Evolutionary conservation across 441 rosid species (phyloP).

Genomic region (Raphanus hybrid): DNA sequence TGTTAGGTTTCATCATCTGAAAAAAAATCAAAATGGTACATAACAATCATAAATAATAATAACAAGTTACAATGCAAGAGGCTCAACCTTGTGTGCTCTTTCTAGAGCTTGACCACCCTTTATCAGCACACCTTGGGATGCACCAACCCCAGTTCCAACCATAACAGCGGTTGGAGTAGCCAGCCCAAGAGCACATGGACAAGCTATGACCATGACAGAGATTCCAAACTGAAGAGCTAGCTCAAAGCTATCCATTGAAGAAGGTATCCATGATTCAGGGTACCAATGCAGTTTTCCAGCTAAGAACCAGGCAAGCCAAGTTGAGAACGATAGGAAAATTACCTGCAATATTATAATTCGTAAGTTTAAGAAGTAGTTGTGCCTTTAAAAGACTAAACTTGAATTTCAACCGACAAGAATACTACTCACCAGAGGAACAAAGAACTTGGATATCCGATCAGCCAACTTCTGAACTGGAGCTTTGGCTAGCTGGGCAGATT

Average conservation of each 20-base stretch:
- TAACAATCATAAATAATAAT: not conserved
- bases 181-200: conserved; percentile 94
- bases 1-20: conserved; percentile 3
- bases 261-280: conserved; percentile 86
- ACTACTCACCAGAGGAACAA: conserved; percentile 78
- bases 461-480: conserved; percentile 98
- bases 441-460: conserved; percentile 82
- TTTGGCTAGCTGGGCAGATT: conserved; percentile 95
- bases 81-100: conserved; percentile 74
- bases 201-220: conserved; percentile 97
- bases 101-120: conserved; percentile 96
- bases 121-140: conserved; percentile 90
- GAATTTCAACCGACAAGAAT: conserved; percentile 4
- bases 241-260: conserved; percentile 89
- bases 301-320: conserved; percentile 91
- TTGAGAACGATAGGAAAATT: conserved; percentile 71
- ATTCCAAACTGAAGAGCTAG: conserved; percentile 96
- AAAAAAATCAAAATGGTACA: not conserved
- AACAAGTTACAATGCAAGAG: conserved; percentile 13
- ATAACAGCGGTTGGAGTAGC: conserved; percentile 99
- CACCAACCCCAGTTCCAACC: conserved; percentile 99
- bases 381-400: not conserved
- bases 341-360: conserved; percentile 52
- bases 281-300: conserved; percentile 79
- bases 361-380: too few species aligned